A percentile compares a stretch with the other conserved stretches of the same genome.
Evolutionary conservation across 768 basidiomycete species (phyloP).

Genomic region (Ramaria sp.): DNA sequence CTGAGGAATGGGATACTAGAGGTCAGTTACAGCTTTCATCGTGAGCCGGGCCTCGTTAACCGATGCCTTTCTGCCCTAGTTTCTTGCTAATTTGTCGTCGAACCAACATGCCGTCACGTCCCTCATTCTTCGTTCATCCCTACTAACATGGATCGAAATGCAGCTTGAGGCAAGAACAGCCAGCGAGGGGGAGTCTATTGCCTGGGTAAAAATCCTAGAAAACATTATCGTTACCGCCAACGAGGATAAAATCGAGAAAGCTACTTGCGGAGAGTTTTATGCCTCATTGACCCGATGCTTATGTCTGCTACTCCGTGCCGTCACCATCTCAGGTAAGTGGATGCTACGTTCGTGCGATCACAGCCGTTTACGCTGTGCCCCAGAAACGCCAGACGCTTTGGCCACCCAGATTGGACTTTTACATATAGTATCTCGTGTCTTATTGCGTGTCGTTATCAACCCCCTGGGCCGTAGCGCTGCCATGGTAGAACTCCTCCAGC

Average conservation of each 20-base stretch:
- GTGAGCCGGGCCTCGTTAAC: neutral
- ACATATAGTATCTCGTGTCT: conserved; percentile 9
- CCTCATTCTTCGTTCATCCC: conserved; percentile 57
- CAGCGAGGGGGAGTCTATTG: conserved; percentile 12
- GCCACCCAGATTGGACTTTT: neutral
- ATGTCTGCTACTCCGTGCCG: conserved; percentile 27
- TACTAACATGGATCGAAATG: conserved; percentile 78
- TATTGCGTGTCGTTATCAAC: conserved; percentile 11
- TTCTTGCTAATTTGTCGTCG: conserved; percentile 65
- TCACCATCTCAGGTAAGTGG: neutral
- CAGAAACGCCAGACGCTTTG: neutral
- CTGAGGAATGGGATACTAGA: conserved; percentile 56
- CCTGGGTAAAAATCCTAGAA: conserved; percentile 23
- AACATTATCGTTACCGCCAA: conserved; percentile 18
- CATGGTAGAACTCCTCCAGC: neutral
- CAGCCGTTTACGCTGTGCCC: conserved; percentile 34
- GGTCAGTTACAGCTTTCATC: conserved; percentile 28
- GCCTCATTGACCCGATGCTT: conserved; percentile 39
- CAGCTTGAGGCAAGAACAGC: conserved; percentile 33
- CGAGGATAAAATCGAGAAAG: conserved; percentile 8
- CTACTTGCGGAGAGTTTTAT: conserved; percentile 13
- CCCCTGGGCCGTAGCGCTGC: neutral
- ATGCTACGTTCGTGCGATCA: conserved; percentile 16
- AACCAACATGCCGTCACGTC: conserved; percentile 60
- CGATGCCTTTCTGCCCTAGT: conserved; percentile 29